Conservation (phyloP, 495 filamentous ascomycete genomes). For the Lichenothelia convexa region DNA sequence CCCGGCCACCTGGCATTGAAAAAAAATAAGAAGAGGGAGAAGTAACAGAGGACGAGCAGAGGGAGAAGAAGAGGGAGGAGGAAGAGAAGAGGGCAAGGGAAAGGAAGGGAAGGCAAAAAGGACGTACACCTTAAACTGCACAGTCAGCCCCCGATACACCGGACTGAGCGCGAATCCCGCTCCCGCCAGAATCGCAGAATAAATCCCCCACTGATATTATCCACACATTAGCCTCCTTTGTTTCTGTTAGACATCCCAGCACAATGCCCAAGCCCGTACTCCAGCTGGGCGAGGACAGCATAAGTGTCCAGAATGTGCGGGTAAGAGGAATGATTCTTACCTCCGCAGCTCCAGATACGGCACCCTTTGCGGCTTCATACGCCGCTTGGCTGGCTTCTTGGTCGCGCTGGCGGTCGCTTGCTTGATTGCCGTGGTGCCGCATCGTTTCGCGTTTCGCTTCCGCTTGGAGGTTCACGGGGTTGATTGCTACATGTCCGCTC, state of each 20-base stretch:
- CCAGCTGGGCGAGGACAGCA: neutral
- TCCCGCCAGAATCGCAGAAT: conserved; percentile 34
- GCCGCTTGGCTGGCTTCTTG: conserved; percentile 38
- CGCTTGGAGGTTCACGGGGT: no score
- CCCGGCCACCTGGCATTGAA: no score
- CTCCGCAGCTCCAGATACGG: conserved; percentile 38
- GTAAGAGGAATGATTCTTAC: conserved; percentile 14
- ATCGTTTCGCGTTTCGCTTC: conserved; percentile 7
- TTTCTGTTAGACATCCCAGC: neutral
- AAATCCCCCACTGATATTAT: conserved; percentile 37
- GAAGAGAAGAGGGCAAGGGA: neutral
- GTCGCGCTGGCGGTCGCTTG: conserved; percentile 25
- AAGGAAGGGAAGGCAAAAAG: conserved; percentile 1
- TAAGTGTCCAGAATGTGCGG: neutral
- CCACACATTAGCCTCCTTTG: neutral
- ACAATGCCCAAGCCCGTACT: neutral
- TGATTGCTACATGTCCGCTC: no score
- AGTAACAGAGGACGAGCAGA: no score
- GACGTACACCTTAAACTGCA: conserved; percentile 75
- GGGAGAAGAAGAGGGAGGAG: neutral
- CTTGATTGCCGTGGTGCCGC: conserved; percentile 17
- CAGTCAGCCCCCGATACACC: conserved; percentile 62
- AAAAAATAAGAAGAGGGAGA: no score
- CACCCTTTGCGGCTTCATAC: conserved; percentile 43
- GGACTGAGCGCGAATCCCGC: conserved; percentile 43